Evolutionary conservation across 257 asterid genomes (phyloP), one percentile per base, ranked within the genome.

Genomic region (Datura wrightii): DNA sequence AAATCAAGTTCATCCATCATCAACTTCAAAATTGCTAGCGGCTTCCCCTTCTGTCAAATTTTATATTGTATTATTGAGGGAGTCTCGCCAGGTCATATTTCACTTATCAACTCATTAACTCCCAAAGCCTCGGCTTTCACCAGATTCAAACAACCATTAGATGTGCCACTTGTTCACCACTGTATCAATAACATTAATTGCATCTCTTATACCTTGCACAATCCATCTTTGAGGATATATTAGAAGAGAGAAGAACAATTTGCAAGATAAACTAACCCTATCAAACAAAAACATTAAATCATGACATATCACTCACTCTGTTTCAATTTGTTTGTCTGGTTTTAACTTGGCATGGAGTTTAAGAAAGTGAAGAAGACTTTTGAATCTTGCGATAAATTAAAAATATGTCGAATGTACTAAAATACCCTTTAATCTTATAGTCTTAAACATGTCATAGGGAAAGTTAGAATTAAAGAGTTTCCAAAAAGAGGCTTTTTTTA

Each of bases 221-320:
- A 53, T 74, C 59, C 80, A 72, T 19, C 80, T 24, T 19, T 11
- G 59, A 48, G 10, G 80, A 41, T 19, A 74, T 24, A 24, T 24
- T 3, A 19, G 48, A 46, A 15, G 10, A 71, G 18, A 24, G 31
- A 24, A 46, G 80, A 72, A 72, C 10, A n/a, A 34, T 31, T 72
- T 19, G 6, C 80, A 19, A 72, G 39, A 72, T 56, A 72, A 72
- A 46, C 39, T 72, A 74, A 74, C 55, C 80, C 80, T 74, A 74
- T 74, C 59, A 74, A 69, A 74, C 24, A 19, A 74, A 19, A 74
- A 48, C 36, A 72, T 72, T 48, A 46, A 74, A n/a, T 13, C 19
- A 46, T 19, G 31, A 24, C 31, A 24, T 24, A 24, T 24, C 31
- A 24, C 31, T 24, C 31, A 24, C 31, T 24, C 31, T 24, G 31